Evolutionary conservation across 1,139 yeast species (phyloP).

Genomic region (Suhomyces wounanorum): DNA sequence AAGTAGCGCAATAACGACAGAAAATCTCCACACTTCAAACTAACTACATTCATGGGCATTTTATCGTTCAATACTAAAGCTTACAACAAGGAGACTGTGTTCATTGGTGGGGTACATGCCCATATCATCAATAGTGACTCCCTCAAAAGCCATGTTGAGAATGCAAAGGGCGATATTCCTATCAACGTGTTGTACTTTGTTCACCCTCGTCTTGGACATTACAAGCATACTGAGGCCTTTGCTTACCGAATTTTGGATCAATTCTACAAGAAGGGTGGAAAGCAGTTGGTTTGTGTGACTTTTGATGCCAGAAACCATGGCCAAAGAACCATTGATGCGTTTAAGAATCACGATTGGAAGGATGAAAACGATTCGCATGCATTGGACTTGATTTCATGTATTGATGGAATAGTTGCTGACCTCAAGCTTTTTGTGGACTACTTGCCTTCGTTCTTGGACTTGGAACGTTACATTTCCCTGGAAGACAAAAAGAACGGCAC

Average conservation of each 20-base stretch:
- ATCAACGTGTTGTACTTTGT: constrained; percentile 41
- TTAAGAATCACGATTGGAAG: constrained; percentile 47
- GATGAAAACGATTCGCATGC: constrained; percentile 54
- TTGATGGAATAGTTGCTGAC: constrained; percentile 56
- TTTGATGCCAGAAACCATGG: constrained; percentile 70
- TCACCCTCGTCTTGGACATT: constrained; percentile 39
- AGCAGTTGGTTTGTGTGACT: constrained; percentile 47
- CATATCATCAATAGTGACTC: constrained; percentile 36
- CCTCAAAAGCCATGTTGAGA: constrained; percentile 28
- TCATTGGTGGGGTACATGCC: constrained; percentile 37
- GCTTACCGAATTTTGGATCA: constrained; percentile 34
- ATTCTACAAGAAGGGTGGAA: constrained; percentile 23
- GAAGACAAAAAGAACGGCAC: constrained; percentile 22
- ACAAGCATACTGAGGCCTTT: constrained; percentile 32
- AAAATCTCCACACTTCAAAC: background rate
- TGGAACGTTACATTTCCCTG: constrained; percentile 30
- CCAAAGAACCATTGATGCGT: constrained; percentile 37
- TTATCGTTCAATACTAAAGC: constrained; percentile 22
- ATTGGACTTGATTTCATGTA: constrained; percentile 51
- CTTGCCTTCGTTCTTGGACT: constrained; percentile 47
- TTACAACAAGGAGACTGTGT: constrained; percentile 26
- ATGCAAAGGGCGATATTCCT: constrained; percentile 25
- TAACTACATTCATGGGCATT: background rate
- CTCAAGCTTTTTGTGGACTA: constrained; percentile 48
- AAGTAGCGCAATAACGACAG: background rate